Evolutionary conservation across 495 filamentous ascomycete species (phyloP).

Genomic region (Penicillium paxilli): DNA sequence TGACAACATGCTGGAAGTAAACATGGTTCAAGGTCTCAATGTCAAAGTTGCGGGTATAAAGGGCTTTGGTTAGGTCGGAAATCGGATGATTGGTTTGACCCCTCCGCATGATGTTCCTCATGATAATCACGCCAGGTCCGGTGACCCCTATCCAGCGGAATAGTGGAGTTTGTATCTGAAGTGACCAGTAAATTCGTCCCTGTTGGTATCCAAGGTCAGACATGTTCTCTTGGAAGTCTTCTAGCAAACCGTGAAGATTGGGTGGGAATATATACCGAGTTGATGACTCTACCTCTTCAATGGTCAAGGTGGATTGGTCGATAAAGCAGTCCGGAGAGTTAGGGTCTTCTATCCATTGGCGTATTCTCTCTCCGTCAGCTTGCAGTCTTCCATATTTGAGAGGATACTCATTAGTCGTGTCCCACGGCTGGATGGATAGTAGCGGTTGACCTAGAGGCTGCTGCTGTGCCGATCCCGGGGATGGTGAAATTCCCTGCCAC

Average conservation of each 20-base stretch:
- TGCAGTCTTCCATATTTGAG: not conserved
- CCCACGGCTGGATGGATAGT: not conserved
- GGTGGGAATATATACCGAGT: not conserved
- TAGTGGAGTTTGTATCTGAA: not conserved
- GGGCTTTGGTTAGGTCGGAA: not conserved
- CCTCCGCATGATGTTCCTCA: not conserved
- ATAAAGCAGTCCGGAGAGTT: not conserved
- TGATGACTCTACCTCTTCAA: not conserved
- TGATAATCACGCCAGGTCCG: not conserved
- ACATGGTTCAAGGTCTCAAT: not conserved
- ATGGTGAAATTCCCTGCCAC: no score
- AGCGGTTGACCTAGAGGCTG: not conserved
- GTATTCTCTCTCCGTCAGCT: not conserved
- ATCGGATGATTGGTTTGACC: not conserved
- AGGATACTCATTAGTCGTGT: not conserved
- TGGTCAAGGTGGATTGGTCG: not conserved
- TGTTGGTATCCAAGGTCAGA: not conserved
- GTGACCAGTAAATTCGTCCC: not conserved
- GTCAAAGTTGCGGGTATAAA: not conserved
- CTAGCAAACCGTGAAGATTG: not conserved
- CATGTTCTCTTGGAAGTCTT: not conserved
- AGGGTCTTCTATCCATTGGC: not conserved
- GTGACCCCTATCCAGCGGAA: not conserved
- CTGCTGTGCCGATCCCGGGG: no score
- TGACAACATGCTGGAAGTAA: not conserved